These are phyloP conservation scores for Amanita phalloides DNA, from an alignment of 768 basidiomycete species.

Conservation along the genomic window DNA sequence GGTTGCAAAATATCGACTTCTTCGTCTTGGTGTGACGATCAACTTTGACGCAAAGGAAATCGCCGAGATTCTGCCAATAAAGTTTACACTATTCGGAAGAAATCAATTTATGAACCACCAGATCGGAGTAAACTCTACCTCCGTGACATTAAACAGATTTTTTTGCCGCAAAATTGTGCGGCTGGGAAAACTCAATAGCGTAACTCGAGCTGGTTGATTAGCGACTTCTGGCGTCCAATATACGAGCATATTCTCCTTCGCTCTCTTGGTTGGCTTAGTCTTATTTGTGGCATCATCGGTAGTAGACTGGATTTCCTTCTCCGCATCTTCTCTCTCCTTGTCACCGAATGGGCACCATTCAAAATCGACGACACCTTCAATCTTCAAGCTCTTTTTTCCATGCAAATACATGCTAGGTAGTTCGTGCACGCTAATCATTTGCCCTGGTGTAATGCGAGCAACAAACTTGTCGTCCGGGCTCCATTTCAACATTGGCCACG, in stretches of 20 bases:
- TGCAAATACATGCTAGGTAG: slow-evolving; percentile 89
- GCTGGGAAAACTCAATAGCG: slow-evolving; percentile 83
- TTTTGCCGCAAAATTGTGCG: slow-evolving; percentile 82
- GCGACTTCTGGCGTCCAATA: slow-evolving; percentile 97
- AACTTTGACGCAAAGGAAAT: slow-evolving; percentile 98
- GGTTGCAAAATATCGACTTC: slow-evolving; percentile 95
- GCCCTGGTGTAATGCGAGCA: slow-evolving; percentile 78
- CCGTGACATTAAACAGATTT: slow-evolving; percentile 95
- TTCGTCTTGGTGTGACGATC: slow-evolving; percentile 98
- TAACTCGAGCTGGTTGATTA: slow-evolving; percentile 95
- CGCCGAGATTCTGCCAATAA: slow-evolving; percentile 97
- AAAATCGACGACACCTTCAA: slow-evolving; percentile 95
- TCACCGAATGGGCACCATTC: slow-evolving; percentile 97
- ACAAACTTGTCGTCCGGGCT: slow-evolving; percentile 94
- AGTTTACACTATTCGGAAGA: slow-evolving; percentile 72
- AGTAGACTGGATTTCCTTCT: slow-evolving; percentile 32
- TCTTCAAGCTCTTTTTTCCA: slow-evolving; percentile 94
- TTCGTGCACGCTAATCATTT: slow-evolving; percentile 95
- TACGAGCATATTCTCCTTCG: slow-evolving; percentile 83
- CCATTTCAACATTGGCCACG: slow-evolving; percentile 97
- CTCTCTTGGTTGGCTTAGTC: slow-evolving; percentile 47
- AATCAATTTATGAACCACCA: slow-evolving; percentile 1
- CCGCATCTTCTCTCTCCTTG: slow-evolving; percentile 69
- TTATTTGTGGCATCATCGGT: slow-evolving; percentile 17
- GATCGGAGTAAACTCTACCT: slow-evolving; percentile 31